Percentiles rank a stretch among this genome's conserved stretches.
phyloP scores from a whole-genome alignment of 164 flowering plant species.

The Malania oleifera region DNA sequence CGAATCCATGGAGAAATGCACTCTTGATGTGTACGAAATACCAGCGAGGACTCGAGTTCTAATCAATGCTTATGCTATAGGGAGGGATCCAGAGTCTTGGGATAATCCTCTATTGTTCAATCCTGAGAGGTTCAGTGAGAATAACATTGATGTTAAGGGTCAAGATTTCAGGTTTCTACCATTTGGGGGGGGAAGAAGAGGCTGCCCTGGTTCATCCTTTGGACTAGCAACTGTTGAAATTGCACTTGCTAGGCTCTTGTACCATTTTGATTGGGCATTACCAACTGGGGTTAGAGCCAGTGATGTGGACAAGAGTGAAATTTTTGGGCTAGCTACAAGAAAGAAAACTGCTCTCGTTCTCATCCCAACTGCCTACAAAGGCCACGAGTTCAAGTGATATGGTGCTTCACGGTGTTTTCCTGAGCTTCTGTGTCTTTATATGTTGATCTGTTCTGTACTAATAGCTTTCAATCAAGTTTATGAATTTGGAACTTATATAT shows the following conservation, averaged over 20 bases:
- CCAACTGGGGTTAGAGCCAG: slow-evolving; percentile 32
- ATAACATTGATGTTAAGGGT: slow-evolving; percentile 29
- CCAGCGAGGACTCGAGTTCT: slow-evolving; percentile 37
- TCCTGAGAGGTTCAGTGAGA: slow-evolving; percentile 34
- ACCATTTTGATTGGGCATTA: slow-evolving; percentile 53
- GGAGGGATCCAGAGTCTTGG: slow-evolving; percentile 37
- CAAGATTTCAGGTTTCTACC: slow-evolving; percentile 39
- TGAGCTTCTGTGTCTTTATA: no score
- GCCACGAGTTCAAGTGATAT: slow-evolving; percentile 9
- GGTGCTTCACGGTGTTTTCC: background rate
- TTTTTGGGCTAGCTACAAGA: slow-evolving; percentile 43
- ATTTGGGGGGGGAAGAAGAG: slow-evolving; percentile 52
- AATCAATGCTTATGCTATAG: slow-evolving; percentile 41
- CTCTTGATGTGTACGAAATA: slow-evolving; percentile 35
- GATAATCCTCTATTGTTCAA: slow-evolving; percentile 30
- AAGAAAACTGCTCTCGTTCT: slow-evolving; percentile 39
- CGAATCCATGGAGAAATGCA: slow-evolving; percentile 44
- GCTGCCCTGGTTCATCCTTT: slow-evolving; percentile 51
- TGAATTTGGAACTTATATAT: no score
- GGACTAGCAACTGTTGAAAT: slow-evolving; percentile 41
- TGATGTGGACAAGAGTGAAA: slow-evolving; percentile 38
- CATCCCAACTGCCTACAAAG: slow-evolving; percentile 25
- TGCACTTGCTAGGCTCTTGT: slow-evolving; percentile 34
- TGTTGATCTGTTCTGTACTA: no score
- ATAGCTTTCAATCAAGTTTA: no score